Percentiles rank a stretch among this genome's conserved stretches.
phyloP scores from a whole-genome alignment of 768 basidiomycete species.

The Termitomyces sp. region DNA sequence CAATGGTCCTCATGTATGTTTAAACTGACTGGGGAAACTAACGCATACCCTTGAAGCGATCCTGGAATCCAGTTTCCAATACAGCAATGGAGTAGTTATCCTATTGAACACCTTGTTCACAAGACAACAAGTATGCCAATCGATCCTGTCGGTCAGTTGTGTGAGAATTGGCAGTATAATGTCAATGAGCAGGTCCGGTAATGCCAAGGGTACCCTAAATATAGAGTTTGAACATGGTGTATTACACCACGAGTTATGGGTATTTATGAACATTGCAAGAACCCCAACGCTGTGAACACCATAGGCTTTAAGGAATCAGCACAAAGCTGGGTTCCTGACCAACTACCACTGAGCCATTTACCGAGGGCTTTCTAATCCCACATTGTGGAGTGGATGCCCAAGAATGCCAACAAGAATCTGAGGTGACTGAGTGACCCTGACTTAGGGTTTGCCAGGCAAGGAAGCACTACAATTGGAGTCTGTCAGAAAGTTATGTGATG shows the following conservation, averaged over 20 bases:
- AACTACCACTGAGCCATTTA: slow-evolving; percentile 27
- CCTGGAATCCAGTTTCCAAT: slow-evolving; percentile 58
- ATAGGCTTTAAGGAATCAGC: neutral
- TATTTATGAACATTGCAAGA: slow-evolving; percentile 11
- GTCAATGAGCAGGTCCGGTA: slow-evolving; percentile 42
- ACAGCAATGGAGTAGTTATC: slow-evolving; percentile 58
- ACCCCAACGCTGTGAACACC: neutral
- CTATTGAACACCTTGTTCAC: slow-evolving; percentile 55
- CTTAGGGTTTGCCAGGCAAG: slow-evolving; percentile 94
- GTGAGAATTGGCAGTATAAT: slow-evolving; percentile 49
- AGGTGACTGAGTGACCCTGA: neutral
- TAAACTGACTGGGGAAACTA: neutral
- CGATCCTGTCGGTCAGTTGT: slow-evolving; percentile 48
- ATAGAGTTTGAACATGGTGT: neutral
- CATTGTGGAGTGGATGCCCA: neutral
- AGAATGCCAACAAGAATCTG: neutral
- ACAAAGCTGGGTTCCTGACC: neutral
- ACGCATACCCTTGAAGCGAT: slow-evolving; percentile 38
- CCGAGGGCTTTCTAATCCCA: neutral
- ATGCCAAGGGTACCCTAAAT: slow-evolving; percentile 25
- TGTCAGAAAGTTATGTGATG: slow-evolving; percentile 1
- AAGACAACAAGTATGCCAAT: slow-evolving; percentile 55
- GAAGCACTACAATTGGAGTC: slow-evolving; percentile 61
- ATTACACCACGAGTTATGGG: slow-evolving; percentile 11
- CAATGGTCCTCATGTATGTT: neutral